Evolutionary conservation across 129 eudicot species (phyloP).

Genomic region (Flaveria robusta): DNA sequence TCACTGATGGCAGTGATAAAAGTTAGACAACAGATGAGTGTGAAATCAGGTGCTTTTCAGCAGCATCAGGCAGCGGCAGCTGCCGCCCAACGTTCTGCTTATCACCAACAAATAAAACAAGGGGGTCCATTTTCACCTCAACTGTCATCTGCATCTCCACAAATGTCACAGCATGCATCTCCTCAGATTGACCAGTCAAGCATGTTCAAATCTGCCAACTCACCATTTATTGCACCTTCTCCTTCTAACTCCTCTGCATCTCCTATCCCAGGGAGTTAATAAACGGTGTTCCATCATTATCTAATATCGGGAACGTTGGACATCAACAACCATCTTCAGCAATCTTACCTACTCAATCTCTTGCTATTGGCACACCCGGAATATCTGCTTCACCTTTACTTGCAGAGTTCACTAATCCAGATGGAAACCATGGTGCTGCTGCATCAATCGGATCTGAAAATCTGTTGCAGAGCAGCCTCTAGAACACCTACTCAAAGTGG

Average conservation of each 20-base stretch:
- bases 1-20: conserved; percentile 62
- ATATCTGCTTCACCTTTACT: conserved; percentile 94
- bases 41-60: conserved; percentile 69
- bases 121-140: conserved; percentile 78
- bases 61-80: conserved; percentile 54
- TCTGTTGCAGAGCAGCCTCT: conserved; percentile 81
- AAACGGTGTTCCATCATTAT: conserved; percentile 58
- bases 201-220: conserved; percentile 70
- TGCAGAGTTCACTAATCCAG: conserved; percentile 80
- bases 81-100: conserved; percentile 50
- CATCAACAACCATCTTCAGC: conserved; percentile 58
- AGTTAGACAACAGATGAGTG: conserved; percentile 62
- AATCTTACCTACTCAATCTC: conserved; percentile 45
- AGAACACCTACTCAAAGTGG: conserved; percentile 82
- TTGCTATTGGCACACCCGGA: conserved; percentile 84
- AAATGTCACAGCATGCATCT: conserved; percentile 70
- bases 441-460: conserved; percentile 53
- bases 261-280: conserved; percentile 66
- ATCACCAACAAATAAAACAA: conserved; percentile 64
- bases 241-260: conserved; percentile 82
- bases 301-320: conserved; percentile 61
- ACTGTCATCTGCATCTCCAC: conserved; percentile 73
- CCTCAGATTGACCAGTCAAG: conserved; percentile 87
- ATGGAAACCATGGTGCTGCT: conserved; percentile 59
- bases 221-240: conserved; percentile 75